A percentile compares a stretch with the other conserved stretches of the same genome.
Evolutionary conservation across 139 green algal genomes (phyloP).

Genomic region (Chlamydomonas sp.): DNA sequence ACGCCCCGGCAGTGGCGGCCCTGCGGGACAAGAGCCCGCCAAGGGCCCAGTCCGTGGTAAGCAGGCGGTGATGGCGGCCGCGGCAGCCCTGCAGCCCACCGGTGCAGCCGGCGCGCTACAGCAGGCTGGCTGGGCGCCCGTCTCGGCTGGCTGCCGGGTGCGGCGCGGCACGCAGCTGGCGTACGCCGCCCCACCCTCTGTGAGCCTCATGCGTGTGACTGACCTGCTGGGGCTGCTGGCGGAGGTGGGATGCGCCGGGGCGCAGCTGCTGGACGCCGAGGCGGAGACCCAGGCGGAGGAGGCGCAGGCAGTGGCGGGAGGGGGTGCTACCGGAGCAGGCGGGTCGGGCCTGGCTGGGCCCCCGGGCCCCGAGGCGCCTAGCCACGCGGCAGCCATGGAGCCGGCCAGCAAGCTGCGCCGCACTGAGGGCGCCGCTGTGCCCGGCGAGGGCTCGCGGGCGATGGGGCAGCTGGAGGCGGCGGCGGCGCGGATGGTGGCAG

Average conservation of each 20-base stretch:
- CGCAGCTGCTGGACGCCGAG: neutral
- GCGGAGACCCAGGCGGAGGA: neutral
- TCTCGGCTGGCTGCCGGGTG: neutral
- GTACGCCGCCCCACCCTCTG: neutral
- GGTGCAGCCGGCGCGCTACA: neutral
- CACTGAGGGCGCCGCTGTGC: no score
- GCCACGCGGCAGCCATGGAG: neutral
- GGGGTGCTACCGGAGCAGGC: neutral
- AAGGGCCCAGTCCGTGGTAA: no score
- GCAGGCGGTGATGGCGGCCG: no score
- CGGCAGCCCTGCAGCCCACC: neutral
- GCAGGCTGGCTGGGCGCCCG: neutral
- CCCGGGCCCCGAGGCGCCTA: neutral
- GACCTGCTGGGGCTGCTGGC: conserved; percentile 17
- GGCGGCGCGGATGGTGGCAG: neutral
- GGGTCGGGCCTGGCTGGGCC: neutral
- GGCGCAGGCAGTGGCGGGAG: neutral
- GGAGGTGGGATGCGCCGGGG: conserved; percentile 6
- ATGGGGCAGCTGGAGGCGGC: neutral
- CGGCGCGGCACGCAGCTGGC: neutral
- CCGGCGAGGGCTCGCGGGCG: no score
- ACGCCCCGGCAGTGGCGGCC: no score
- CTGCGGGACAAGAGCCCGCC: no score
- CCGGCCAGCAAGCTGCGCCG: no score
- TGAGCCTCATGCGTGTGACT: neutral